Evolutionary conservation across 805 yeast genomes (phyloP).

Genomic region (Torulaspora maleeae): DNA sequence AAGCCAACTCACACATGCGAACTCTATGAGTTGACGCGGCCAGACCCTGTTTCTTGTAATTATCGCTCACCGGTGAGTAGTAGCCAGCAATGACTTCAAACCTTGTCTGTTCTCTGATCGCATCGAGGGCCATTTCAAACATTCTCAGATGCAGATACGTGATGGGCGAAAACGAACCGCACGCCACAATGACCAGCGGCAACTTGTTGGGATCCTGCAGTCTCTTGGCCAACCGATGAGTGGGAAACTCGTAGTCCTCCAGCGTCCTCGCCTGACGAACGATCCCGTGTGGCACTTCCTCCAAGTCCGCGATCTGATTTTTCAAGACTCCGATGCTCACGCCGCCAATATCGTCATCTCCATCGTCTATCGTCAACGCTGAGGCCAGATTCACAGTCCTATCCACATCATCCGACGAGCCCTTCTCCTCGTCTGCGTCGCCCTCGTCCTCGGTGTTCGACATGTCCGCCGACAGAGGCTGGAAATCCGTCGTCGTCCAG

Average conservation of each 20-base stretch:
- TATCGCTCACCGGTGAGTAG: constrained; percentile 91
- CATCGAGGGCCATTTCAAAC: constrained; percentile 98
- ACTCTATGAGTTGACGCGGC: constrained; percentile 89
- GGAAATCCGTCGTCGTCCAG: constrained; percentile 53
- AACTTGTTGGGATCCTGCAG: constrained; percentile 69
- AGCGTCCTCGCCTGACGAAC: constrained; percentile 76
- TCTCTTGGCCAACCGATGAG: constrained; percentile 71
- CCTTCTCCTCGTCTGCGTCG: constrained; percentile 20
- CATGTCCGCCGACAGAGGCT: constrained; percentile 46
- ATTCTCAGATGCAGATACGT: constrained; percentile 91
- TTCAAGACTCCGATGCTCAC: constrained; percentile 36
- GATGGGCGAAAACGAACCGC: constrained; percentile 95
- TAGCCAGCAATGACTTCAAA: constrained; percentile 96
- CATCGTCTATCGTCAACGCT: constrained; percentile 6
- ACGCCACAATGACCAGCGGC: constrained; percentile 92
- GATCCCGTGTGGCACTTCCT: constrained; percentile 94
- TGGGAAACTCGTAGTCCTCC: constrained; percentile 73
- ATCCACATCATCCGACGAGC: constrained; percentile 9
- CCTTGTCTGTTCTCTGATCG: constrained; percentile 83
- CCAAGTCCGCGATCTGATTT: constrained; percentile 81
- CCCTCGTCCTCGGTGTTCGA: constrained; percentile 44
- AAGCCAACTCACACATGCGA: constrained; percentile 96
- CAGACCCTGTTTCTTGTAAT: constrained; percentile 87
- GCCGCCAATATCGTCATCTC: constrained; percentile 11
- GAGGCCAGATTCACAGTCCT: constrained; percentile 9